phyloP scores from a whole-genome alignment of 2,329 filamentous ascomycete species.

The Aspergillus eucalypticola region DNA sequence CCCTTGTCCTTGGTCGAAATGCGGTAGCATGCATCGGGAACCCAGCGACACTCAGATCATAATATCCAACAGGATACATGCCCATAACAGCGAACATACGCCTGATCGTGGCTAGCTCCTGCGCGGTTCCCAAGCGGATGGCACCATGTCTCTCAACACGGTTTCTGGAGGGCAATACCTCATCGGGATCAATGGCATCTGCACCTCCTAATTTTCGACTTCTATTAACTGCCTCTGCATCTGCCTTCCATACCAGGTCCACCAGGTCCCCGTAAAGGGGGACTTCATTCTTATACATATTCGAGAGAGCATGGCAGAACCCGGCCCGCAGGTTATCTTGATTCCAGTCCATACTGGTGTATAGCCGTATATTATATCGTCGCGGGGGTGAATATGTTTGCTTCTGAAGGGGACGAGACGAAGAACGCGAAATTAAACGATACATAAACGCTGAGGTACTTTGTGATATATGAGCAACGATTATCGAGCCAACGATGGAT shows the following conservation, averaged over 20 bases:
- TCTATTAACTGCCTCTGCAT: slow-evolving; percentile 23
- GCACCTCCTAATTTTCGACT: slow-evolving; percentile 7
- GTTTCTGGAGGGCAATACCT: slow-evolving; percentile 23
- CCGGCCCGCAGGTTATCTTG: slow-evolving; percentile 29
- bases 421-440: background rate
- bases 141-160: slow-evolving; percentile 49
- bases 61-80: slow-evolving; percentile 55
- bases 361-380: background rate
- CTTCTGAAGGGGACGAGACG: background rate
- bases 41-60: slow-evolving; percentile 50
- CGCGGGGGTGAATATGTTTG: background rate
- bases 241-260: slow-evolving; percentile 32
- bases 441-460: background rate
- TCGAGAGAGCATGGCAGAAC: slow-evolving; percentile 36
- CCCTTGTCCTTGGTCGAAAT: slow-evolving; percentile 46
- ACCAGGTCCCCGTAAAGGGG: slow-evolving; percentile 36
- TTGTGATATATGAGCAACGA: background rate
- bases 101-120: slow-evolving; percentile 47
- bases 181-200: slow-evolving; percentile 21
- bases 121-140: slow-evolving; percentile 50
- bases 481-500: background rate
- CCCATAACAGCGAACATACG: slow-evolving; percentile 52
- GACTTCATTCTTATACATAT: slow-evolving; percentile 39
- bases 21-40: slow-evolving; percentile 56
- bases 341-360: slow-evolving; percentile 15